Percentiles rank a stretch among this genome's conserved stretches.
phyloP scores from a whole-genome alignment of 116 monocot species.

The Posidonia oceanica region DNA sequence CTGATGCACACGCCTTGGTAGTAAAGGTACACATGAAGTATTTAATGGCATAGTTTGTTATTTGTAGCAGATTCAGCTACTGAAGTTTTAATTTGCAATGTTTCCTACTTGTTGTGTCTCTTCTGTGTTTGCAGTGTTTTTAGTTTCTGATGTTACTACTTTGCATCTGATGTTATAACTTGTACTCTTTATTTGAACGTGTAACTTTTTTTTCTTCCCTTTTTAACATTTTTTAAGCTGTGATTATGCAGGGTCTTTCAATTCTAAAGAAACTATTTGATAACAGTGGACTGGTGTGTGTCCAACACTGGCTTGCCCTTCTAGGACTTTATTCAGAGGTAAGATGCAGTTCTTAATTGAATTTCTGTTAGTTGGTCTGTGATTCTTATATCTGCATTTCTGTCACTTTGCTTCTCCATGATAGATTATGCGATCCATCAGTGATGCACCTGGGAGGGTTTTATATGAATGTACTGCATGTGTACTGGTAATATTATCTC shows the following conservation, averaged over 20 bases:
- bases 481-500: constrained; percentile 63
- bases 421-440: constrained; percentile 42
- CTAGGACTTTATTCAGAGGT: constrained; percentile 77
- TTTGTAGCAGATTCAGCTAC: no score
- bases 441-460: constrained; percentile 60
- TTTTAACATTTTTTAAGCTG: constrained; percentile 4
- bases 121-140: background rate
- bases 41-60: background rate
- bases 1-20: constrained; percentile 48
- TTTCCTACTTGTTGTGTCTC: background rate
- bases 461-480: constrained; percentile 85
- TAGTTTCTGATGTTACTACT: background rate
- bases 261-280: constrained; percentile 72
- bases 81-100: background rate
- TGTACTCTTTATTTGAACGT: background rate
- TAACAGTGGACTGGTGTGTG: constrained; percentile 41
- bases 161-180: background rate
- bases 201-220: background rate
- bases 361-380: background rate
- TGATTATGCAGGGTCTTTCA: constrained; percentile 51
- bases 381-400: background rate
- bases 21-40: constrained; percentile 35
- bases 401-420: constrained; percentile 4
- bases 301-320: constrained; percentile 53
- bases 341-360: background rate